Base-by-base conservation (phyloP, 257 asterid genomes). In the Primulina huaijiensis region DNA sequence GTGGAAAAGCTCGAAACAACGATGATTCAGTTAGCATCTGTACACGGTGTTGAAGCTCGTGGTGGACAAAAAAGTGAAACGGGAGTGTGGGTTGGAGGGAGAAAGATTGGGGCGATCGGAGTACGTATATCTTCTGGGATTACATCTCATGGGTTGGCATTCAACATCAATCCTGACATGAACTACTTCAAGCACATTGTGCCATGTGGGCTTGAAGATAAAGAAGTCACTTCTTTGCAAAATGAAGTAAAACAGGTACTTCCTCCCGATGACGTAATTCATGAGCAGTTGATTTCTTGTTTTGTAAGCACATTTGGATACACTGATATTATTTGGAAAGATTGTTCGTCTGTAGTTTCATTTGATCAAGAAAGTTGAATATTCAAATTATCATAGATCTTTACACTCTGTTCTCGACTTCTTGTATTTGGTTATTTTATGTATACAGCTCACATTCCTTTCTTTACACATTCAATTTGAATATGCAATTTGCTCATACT, bases 101-200 rank as follows among this genome's bases (percentile, higher is more conserved):
- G 82, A 78, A 90, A 88, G 83, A 85, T 88, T 14, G 92, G 96
- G 5, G 96, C 94, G 0, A 83, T 81, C 57, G 89, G 97, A 25
- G 90, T 85, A 35, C 83, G 83, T 14, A 87, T 90, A 40, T 85
- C 90, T 50, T 83, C 88, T 53, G 87, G 96, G 50, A 78, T 88
- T 64, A 83, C 97, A 4, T 90, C 86, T 21, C 97, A 90, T 56
- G 96, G 96, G 7, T 64, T 87, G 78, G 90, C 96, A 2, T 90
- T 88, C 68, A 88, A 88, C 50, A 76, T 88, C 40, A 73, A 81
- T 73, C 95, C 96, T 31, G 92, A 90, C 82, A 77, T 90, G 78
- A 78, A 52, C 40, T 88, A 83, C 74, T 90, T 86, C 72, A 80
- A 87, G 79, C 84, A 88, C 75, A 90, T 90, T 37, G 90, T 40